Conservation (phyloP, 2,329 filamentous ascomycete species). For the Dothideomycetidae sp. region DNA sequence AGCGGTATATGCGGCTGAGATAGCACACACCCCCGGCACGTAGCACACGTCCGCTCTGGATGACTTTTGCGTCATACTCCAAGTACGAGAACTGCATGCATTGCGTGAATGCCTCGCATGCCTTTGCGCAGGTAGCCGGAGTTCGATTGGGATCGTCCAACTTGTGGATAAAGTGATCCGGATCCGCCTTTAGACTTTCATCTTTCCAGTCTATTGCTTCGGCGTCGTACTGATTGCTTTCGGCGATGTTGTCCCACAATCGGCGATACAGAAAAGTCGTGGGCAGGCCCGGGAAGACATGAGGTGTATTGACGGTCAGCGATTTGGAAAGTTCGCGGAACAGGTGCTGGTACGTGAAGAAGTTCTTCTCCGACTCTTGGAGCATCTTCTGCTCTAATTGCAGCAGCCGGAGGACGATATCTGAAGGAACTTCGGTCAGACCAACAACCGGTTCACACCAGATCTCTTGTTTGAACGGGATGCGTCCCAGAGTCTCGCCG, state of each 20-base stretch:
- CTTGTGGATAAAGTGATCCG: conserved; percentile 3
- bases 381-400: conserved; percentile 7
- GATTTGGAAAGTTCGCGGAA: conserved; percentile 4
- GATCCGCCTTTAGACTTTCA: conserved; percentile 5
- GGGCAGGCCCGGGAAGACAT: background rate
- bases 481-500: conserved; percentile 12
- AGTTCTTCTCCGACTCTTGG: conserved; percentile 4
- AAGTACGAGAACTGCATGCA: conserved; percentile 15
- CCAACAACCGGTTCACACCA: conserved; percentile 19
- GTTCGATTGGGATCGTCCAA: conserved; percentile 10
- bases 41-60: background rate
- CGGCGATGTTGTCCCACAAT: conserved; percentile 14
- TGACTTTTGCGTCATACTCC: conserved; percentile 8
- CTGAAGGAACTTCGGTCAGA: conserved; percentile 15
- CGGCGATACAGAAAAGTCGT: background rate
- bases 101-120: conserved; percentile 7
- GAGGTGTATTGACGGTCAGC: background rate
- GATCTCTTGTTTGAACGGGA: conserved; percentile 12
- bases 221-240: conserved; percentile 9
- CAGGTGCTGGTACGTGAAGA: conserved; percentile 11
- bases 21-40: conserved; percentile 12
- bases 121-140: conserved; percentile 9
- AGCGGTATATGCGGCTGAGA: conserved; percentile 14
- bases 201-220: conserved; percentile 7
- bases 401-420: conserved; percentile 4